Evolutionary conservation across 176 grass and related monocot species (phyloP), one percentile per base, ranked within the genome.

Genomic region (Aechmea fasciata): DNA sequence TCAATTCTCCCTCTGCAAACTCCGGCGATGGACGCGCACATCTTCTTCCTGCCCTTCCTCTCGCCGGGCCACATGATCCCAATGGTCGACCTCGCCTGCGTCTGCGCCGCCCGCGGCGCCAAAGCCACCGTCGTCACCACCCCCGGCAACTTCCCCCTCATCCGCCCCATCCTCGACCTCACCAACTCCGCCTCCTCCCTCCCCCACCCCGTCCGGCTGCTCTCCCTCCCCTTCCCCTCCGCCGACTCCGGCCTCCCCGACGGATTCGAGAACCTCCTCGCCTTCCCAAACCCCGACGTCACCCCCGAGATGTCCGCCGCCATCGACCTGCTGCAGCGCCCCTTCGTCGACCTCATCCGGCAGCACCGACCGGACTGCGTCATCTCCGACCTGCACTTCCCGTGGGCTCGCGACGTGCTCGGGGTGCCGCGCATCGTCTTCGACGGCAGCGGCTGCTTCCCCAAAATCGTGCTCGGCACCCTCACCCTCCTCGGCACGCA

Each of bases 1-100:
- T 41, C 33, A 41, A 6, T 41, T 41, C 33, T 6, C 33, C 33
- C 33, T 6, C 5, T 0, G 33, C 33, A 41, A 41, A 41, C 33
- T 41, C 33, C 33, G 33, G 33, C 33, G 3, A 18, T 61, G 55
- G 55, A 61, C 20, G 17, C 22, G 17, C n/a, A 61, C 55, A 19
- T 61, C 55, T 61, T 61, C 55, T 61, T 91, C 50, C 85, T 78
- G 83, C 68, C 49, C 0, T 75, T 79, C 52, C 59, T 69, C 19
- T 64, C 13, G 11, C 78, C 71, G 78, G 72, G 81, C 49, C 86
- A 94, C 71, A 18, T 87, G 25, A 47, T 80, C 14, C 17, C 86
- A 64, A 48, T 64, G 55, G 80, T 79, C 48, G 76, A 85, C 28
- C 63, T 92, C 13, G 82, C 53, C 18, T 70, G 67, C 28, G 73